Evolutionary conservation across 495 filamentous ascomycete genomes (phyloP).

Genomic region (Tuber brumale): DNA sequence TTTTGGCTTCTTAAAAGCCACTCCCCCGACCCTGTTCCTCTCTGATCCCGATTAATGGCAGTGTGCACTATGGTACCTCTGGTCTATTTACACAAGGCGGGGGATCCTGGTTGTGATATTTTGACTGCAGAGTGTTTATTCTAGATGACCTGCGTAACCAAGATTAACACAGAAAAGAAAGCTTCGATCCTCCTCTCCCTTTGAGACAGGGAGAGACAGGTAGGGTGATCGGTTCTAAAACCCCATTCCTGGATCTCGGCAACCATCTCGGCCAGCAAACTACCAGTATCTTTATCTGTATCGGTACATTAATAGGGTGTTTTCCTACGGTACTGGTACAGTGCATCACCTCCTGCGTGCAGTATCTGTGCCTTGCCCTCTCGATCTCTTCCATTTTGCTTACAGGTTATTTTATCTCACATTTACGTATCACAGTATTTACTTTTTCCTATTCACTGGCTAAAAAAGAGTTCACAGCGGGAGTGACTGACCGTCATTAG

Average conservation of each 20-base stretch:
- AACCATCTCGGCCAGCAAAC: not conserved
- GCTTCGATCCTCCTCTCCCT: not conserved
- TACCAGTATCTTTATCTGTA: not conserved
- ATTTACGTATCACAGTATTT: not conserved
- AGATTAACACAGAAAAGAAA: slow-evolving; percentile 8
- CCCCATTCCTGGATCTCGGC: not conserved
- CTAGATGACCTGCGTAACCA: slow-evolving; percentile 8
- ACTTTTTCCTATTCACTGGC: not conserved
- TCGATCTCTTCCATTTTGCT: not conserved
- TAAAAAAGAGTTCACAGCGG: not conserved
- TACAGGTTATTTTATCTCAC: not conserved
- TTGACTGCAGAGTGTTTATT: slow-evolving; percentile 13
- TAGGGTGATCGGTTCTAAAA: not conserved
- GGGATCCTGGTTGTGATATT: not conserved
- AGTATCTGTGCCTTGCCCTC: not conserved
- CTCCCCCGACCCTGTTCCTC: not conserved
- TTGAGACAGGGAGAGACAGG: not conserved
- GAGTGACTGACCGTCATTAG: not conserved
- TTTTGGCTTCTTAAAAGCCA: not conserved
- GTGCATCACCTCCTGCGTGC: not conserved
- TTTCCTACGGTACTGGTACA: not conserved
- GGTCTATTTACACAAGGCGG: not conserved
- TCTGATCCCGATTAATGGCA: not conserved
- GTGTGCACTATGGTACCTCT: not conserved
- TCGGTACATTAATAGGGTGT: not conserved